Evolutionary conservation across 2,329 filamentous ascomycete genomes (phyloP).

Genomic region (Penicillium sp.): DNA sequence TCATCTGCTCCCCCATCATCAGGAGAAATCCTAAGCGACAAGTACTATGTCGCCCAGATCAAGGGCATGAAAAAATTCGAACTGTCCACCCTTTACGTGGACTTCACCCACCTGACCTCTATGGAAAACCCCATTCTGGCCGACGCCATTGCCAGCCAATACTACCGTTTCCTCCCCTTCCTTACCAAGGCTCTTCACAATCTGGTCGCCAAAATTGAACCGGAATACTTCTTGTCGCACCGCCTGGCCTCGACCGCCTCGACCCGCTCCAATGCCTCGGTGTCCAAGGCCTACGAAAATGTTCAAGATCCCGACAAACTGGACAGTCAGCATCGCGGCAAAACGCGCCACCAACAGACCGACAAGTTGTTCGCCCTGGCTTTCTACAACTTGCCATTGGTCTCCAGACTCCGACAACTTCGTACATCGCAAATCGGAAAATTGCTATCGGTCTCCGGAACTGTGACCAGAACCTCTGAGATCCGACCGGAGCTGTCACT

Average conservation of each 20-base stretch:
- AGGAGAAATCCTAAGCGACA: conserved; percentile 58
- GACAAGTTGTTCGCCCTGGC: conserved; percentile 93
- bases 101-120: conserved; percentile 73
- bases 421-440: conserved; percentile 89
- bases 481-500: conserved; percentile 90
- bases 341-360: conserved; percentile 89
- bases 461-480: conserved; percentile 94
- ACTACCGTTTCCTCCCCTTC: conserved; percentile 94
- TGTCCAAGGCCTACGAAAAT: conserved; percentile 59
- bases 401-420: conserved; percentile 81
- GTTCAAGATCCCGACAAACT: conserved; percentile 56
- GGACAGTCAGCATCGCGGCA: conserved; percentile 58
- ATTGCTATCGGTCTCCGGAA: conserved; percentile 92
- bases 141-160: conserved; percentile 82
- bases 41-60: conserved; percentile 68
- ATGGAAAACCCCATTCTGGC: conserved; percentile 79
- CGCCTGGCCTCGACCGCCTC: conserved; percentile 73
- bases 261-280: conserved; percentile 66
- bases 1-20: conserved; percentile 55
- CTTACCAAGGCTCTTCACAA: conserved; percentile 86
- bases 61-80: conserved; percentile 62
- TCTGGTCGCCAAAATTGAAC: conserved; percentile 91
- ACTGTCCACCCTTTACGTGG: conserved; percentile 66
- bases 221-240: conserved; percentile 90
- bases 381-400: conserved; percentile 88